Evolutionary conservation across 2,329 filamentous ascomycete species (phyloP).

Genomic region (Coniochaeta sp.): DNA sequence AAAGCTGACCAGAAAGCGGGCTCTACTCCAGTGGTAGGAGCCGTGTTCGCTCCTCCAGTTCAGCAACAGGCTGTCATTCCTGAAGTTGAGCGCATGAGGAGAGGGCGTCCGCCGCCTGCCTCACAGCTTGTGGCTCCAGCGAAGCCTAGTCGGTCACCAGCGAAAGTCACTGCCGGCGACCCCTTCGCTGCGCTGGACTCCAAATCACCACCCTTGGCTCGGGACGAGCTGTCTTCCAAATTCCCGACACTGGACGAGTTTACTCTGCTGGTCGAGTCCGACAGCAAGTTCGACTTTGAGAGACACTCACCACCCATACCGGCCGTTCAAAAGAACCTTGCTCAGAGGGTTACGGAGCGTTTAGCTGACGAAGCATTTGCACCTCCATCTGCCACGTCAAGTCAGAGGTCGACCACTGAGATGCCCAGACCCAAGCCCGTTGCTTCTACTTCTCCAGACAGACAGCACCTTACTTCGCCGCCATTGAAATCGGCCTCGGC

Average conservation of each 20-base stretch:
- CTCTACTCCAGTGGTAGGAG: slow-evolving; percentile 62
- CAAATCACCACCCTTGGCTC: slow-evolving; percentile 42
- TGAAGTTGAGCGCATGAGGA: slow-evolving; percentile 88
- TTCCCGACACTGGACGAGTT: slow-evolving; percentile 95
- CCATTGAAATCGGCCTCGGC: slow-evolving; percentile 31
- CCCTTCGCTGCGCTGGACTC: slow-evolving; percentile 88
- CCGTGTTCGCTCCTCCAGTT: slow-evolving; percentile 70
- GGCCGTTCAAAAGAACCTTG: slow-evolving; percentile 46
- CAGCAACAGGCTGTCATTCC: slow-evolving; percentile 69
- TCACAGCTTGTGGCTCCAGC: slow-evolving; percentile 31
- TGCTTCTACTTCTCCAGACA: slow-evolving; percentile 15
- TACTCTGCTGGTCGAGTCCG: slow-evolving; percentile 77
- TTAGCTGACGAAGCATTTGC: slow-evolving; percentile 78
- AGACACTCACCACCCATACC: slow-evolving; percentile 39
- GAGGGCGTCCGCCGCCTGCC: slow-evolving; percentile 61
- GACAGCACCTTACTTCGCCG: slow-evolving; percentile 20
- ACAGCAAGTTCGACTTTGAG: slow-evolving; percentile 79
- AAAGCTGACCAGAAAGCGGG: slow-evolving; percentile 43
- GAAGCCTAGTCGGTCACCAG: slow-evolving; percentile 61
- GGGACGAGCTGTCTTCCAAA: slow-evolving; percentile 74
- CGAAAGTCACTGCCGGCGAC: slow-evolving; percentile 64
- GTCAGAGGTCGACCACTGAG: slow-evolving; percentile 21
- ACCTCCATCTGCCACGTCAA: slow-evolving; percentile 18
- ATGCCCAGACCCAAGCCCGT: slow-evolving; percentile 22
- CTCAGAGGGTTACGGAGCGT: slow-evolving; percentile 64